Base-by-base conservation (phyloP, 116 monocot species). In the Phalaenopsis hybrid region DNA sequence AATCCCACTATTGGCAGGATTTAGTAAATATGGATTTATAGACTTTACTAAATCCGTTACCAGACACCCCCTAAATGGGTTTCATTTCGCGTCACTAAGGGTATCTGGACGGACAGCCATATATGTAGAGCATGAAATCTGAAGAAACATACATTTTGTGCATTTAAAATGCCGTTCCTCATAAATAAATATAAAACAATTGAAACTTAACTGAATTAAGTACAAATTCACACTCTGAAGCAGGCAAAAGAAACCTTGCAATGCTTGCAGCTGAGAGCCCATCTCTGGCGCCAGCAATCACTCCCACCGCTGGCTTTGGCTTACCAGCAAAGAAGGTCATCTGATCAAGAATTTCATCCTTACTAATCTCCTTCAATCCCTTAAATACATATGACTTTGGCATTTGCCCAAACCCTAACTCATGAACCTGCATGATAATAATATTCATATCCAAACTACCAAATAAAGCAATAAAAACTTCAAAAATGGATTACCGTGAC, bases 331-430 rank as follows among this genome's bases (percentile, higher is more conserved):
- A 93, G 81, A 98, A 98, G 4, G 84, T 85, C 98, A 98, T 90
- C 72, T 94, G 91, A 23, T 98, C 98, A 50, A 98, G 77, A 67
- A 97, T 75, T 80, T 94, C 93, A 57, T 97, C 97, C 85, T 97
- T 97, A n/a, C 88, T 93, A n/a, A 90, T 83, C 86, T 94, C 97
- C 82, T 93, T 97, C 33, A 85, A 85, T 31, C 97, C 97, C 80
- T 93, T 94, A 82, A 97, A 97, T 18, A 97, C 87, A 78, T 93
- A 93, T 5, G 90, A 89, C 81, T 94, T 97, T 0, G 97, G 93
- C 80, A 97, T 80, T 43, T 93, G 91, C 34, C 88, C 91, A 83
- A 94, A 97, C 5, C 97, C 97, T 74, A 97, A 77, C 83, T 97
- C 97, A 77, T 97, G 94, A 21, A 97, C 97, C 96, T 96, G 88